Percentiles rank a stretch among this genome's conserved stretches.
phyloP scores from a whole-genome alignment of 139 green algal genomes.

The Ostreobium quekettii region DNA sequence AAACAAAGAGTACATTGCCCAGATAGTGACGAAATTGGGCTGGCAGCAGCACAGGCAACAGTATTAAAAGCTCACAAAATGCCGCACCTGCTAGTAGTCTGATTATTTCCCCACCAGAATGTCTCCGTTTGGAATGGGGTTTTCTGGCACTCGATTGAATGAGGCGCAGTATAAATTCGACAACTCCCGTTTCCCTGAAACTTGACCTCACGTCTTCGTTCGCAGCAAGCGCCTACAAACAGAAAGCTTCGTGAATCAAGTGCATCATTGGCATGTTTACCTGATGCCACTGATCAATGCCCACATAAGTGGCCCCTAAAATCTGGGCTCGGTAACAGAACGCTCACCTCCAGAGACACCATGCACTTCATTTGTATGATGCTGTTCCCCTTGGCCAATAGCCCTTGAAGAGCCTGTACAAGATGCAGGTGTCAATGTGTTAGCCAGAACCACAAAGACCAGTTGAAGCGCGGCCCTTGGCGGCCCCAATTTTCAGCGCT shows the following conservation, averaged over 20 bases:
- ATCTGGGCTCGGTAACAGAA: too few relatives aligned
- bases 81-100: conserved; percentile 9
- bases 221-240: neutral
- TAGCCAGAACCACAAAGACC: neutral
- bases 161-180: conserved; percentile 3
- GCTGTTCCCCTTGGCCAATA: conserved; percentile 10
- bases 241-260: too few relatives aligned
- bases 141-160: neutral
- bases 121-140: neutral
- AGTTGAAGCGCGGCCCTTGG: too few relatives aligned
- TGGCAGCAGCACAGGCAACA: too few relatives aligned
- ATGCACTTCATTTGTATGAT: conserved; percentile 18
- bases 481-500: neutral
- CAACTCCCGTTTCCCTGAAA: conserved; percentile 4
- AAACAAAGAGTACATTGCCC: neutral
- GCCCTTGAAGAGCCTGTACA: neutral
- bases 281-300: too few relatives aligned
- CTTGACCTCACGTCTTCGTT: conserved; percentile 7
- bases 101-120: conserved; percentile 10
- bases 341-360: conserved; percentile 1
- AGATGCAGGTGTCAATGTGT: too few relatives aligned
- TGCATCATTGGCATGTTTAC: too few relatives aligned
- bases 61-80: too few relatives aligned
- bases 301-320: too few relatives aligned
- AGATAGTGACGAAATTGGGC: too few relatives aligned